Evolutionary conservation across 495 filamentous ascomycete species (phyloP).

Genomic region (Bacidia gigantensis): DNA sequence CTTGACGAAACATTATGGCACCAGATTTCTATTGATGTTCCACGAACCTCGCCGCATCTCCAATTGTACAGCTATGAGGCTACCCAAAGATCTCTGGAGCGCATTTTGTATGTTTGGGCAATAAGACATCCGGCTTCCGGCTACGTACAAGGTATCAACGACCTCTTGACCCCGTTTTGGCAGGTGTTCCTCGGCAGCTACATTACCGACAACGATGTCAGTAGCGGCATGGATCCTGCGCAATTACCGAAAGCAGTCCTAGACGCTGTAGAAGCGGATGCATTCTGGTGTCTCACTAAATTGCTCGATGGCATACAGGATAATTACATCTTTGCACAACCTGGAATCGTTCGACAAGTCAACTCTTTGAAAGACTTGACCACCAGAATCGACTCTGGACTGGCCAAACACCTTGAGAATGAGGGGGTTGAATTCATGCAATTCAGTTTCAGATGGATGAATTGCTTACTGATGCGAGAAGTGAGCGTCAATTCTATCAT

Average conservation of each 20-base stretch:
- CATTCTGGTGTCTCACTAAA: constrained; percentile 97
- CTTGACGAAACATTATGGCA: constrained; percentile 96
- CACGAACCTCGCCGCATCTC: constrained; percentile 90
- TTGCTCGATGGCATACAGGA: constrained; percentile 95
- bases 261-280: constrained; percentile 94
- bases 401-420: constrained; percentile 77
- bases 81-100: constrained; percentile 82
- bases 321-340: constrained; percentile 95
- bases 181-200: constrained; percentile 91
- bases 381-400: constrained; percentile 66
- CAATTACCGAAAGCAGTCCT: constrained; percentile 81
- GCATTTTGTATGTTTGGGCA: constrained; percentile 95
- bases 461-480: constrained; percentile 94
- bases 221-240: constrained; percentile 89
- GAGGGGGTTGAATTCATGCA: constrained; percentile 97
- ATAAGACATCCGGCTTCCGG: constrained; percentile 93
- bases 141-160: constrained; percentile 97
- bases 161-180: constrained; percentile 94
- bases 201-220: constrained; percentile 83
- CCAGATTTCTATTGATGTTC: constrained; percentile 97
- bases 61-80: constrained; percentile 91
- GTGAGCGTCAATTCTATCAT: constrained; percentile 92
- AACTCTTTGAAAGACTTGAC: constrained; percentile 76
- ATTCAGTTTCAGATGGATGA: constrained; percentile 99
- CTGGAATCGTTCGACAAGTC: constrained; percentile 91